Conservation (phyloP, 148 eudicot species). For the Mesembryanthemum crystallinum region DNA sequence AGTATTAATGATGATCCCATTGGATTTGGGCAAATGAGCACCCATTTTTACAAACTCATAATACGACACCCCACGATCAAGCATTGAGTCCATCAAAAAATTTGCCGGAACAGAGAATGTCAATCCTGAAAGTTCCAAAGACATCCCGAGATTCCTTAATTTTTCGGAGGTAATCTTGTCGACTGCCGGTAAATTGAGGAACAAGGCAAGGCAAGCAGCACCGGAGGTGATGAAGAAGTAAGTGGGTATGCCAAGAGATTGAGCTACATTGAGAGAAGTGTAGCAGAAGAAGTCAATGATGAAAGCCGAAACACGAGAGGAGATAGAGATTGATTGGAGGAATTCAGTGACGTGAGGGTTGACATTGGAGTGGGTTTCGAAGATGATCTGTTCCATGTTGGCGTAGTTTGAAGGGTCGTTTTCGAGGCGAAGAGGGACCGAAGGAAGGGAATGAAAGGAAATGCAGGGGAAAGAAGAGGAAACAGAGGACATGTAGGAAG, state of each 20-base stretch:
- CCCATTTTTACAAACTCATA: constrained; percentile 17
- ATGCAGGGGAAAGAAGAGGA: constrained; percentile 39
- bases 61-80: constrained; percentile 25
- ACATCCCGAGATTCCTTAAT: constrained; percentile 32
- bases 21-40: constrained; percentile 18
- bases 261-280: constrained; percentile 28
- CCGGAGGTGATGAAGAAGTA: constrained; percentile 48
- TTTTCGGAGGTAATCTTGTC: constrained; percentile 30
- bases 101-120: constrained; percentile 38
- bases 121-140: constrained; percentile 38
- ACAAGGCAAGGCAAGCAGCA: constrained; percentile 26
- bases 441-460: constrained; percentile 30
- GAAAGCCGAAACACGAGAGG: constrained; percentile 31
- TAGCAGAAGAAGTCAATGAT: constrained; percentile 47
- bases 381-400: constrained; percentile 22
- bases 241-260: constrained; percentile 34
- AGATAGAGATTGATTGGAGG: constrained; percentile 21
- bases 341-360: constrained; percentile 29
- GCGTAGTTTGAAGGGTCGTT: constrained; percentile 13
- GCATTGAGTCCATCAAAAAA: constrained; percentile 35
- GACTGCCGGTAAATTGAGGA: constrained; percentile 31
- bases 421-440: constrained; percentile 23
- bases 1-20: constrained; percentile 36
- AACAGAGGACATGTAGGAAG: constrained; percentile 27
- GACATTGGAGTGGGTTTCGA: constrained; percentile 28